Conservation (phyloP, 306 rosid species). For the Leucaena leucocephala region DNA sequence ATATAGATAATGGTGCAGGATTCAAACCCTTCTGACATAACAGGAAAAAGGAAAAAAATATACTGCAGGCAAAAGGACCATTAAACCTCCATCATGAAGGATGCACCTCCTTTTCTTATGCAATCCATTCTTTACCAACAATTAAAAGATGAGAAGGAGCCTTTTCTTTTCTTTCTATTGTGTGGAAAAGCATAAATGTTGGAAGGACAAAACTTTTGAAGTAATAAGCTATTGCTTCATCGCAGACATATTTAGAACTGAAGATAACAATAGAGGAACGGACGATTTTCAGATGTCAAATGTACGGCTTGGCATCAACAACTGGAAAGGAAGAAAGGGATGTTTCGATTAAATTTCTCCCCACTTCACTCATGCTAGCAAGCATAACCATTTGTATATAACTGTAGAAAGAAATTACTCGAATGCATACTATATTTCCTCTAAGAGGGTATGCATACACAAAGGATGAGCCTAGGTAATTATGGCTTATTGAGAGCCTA, state of each 20-base stretch:
- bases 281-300: neutral
- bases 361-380: neutral
- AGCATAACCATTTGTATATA: neutral
- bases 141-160: neutral
- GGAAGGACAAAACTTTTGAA: neutral
- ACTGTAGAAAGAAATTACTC: neutral
- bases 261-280: neutral
- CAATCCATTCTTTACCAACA: neutral
- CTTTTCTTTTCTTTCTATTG: neutral
- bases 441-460: neutral
- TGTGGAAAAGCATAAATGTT: neutral
- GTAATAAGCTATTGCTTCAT: neutral
- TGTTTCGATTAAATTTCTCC: neutral
- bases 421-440: neutral
- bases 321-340: neutral
- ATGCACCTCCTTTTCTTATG: conserved; percentile 7
- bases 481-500: neutral
- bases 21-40: neutral
- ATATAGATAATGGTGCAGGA: neutral
- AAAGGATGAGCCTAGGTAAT: neutral
- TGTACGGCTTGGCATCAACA: neutral
- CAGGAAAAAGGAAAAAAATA: neutral
- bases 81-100: conserved; percentile 26
- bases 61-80: conserved; percentile 8
- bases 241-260: neutral